Evolutionary conservation across 495 filamentous ascomycete species (phyloP), one percentile per base, ranked within the genome.

Genomic region (Glonium stellatum): DNA sequence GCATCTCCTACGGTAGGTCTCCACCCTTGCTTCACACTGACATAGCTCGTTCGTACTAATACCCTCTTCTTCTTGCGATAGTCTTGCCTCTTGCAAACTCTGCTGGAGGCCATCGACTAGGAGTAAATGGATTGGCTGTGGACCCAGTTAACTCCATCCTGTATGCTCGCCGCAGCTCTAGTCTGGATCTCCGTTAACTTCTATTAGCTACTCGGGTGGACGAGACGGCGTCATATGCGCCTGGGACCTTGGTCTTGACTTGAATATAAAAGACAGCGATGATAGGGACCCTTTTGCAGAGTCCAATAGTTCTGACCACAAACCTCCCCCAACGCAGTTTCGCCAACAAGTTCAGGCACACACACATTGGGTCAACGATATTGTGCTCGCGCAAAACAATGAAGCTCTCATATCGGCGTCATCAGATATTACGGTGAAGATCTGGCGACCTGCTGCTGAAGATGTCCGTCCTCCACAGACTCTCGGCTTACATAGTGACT

Each of bases 301-400:
- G 57, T 60, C 65, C 34, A 61, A 48, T 37, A 54, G 54, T 57
- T 47, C 58, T 49, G 42, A 61, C 64, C 67, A 73, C 57, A 68
- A 66, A 39, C 44, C 59, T 13, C 62, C 66, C 3, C 59, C 71
- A n/a, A 89, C 90, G 36, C 80, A 79, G n/a, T 92, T 92, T 72
- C 85, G 89, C 58, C 81, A 86, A 50, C 91, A 96, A 72, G 88
- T 92, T n/a, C 91, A 97, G 68, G 95, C 93, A 12, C 93, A 98
- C 71, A 97, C 92, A 27, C 92, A 97, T 73, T 97, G 93, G 93
- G 87, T 98, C 71, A 97, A 97, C 70, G 92, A 97, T 67, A 89
- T 98, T 59, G 83, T 85, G n/a, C 82, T 97, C 55, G 85, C 87
- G 27, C 81, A 91, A 66, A 83, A 86, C 52, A 89, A 96, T 70